These are phyloP conservation scores for Pythium aristosporum DNA, from an alignment of 352 stramenopile genomes.

Conservation along the genomic window DNA sequence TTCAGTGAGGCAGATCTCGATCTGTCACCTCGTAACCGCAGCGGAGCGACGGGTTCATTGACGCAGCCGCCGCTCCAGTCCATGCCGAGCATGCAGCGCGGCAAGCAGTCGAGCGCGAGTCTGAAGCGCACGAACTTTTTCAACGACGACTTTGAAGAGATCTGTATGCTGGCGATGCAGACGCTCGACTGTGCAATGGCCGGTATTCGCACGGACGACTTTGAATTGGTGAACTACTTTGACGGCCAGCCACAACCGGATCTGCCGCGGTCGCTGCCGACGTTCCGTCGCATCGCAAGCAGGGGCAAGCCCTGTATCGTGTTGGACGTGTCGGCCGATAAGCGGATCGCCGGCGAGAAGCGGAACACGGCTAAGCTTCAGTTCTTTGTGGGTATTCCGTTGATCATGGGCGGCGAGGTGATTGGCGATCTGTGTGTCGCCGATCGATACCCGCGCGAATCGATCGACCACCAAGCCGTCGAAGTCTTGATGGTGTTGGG, in stretches of 20 bases:
- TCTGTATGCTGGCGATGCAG: slow-evolving; percentile 87
- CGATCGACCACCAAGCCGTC: slow-evolving; percentile 82
- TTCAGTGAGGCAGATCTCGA: slow-evolving; percentile 29
- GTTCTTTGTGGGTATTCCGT: slow-evolving; percentile 87
- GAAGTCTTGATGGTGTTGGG: slow-evolving; percentile 87
- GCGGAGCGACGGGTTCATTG: slow-evolving; percentile 37
- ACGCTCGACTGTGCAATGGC: slow-evolving; percentile 84
- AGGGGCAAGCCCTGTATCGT: slow-evolving; percentile 89
- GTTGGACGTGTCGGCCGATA: slow-evolving; percentile 83
- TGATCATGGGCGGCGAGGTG: slow-evolving; percentile 82
- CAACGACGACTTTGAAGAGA: slow-evolving; percentile 88
- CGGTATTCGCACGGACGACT: slow-evolving; percentile 84
- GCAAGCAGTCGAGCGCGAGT: neutral
- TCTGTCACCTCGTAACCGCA: slow-evolving; percentile 29
- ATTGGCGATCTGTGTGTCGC: slow-evolving; percentile 86
- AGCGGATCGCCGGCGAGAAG: slow-evolving; percentile 87
- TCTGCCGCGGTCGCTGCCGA: slow-evolving; percentile 76
- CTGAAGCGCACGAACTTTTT: slow-evolving; percentile 77
- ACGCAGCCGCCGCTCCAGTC: slow-evolving; percentile 14
- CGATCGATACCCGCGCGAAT: slow-evolving; percentile 72
- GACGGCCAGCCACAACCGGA: slow-evolving; percentile 48
- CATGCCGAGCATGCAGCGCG: slow-evolving; percentile 11
- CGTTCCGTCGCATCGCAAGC: slow-evolving; percentile 81
- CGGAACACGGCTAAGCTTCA: slow-evolving; percentile 80
- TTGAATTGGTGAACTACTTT: slow-evolving; percentile 85